Percentiles rank a stretch among this genome's conserved stretches.
Conservation (phyloP, 2,329 filamentous ascomycete species). For the Mollisiaceae sp. region DNA sequence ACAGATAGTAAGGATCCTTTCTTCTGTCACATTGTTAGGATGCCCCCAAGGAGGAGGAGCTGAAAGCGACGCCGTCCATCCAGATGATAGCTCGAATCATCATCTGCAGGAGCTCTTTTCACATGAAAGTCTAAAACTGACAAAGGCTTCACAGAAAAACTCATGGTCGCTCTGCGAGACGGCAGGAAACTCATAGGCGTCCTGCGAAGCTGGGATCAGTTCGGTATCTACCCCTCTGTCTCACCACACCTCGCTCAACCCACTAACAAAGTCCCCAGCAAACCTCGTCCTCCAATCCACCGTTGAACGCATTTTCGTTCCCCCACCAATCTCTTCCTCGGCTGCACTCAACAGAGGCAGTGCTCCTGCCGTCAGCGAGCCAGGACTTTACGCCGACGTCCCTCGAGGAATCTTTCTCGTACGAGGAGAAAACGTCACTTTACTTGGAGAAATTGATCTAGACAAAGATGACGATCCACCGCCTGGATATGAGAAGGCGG, state of each 20-base stretch:
- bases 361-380: constrained; percentile 41
- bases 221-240: constrained; percentile 64
- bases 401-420: constrained; percentile 88
- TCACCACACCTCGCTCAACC: constrained; percentile 6
- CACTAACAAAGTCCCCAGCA: constrained; percentile 57
- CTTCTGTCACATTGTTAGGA: constrained; percentile 2
- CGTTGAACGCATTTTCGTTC: constrained; percentile 78
- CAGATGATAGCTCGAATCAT: background rate
- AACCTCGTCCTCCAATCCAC: constrained; percentile 96
- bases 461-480: constrained; percentile 93
- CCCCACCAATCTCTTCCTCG: constrained; percentile 49
- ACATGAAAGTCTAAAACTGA: background rate
- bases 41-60: constrained; percentile 8
- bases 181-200: constrained; percentile 94
- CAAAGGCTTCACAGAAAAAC: constrained; percentile 71
- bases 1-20: constrained; percentile 81
- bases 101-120: background rate
- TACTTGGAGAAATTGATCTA: constrained; percentile 94
- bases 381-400: constrained; percentile 79
- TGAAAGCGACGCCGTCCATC: background rate
- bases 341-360: constrained; percentile 22
- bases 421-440: constrained; percentile 93
- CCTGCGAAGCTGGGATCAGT: constrained; percentile 95
- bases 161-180: constrained; percentile 88
- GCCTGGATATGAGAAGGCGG: constrained; percentile 66